Evolutionary conservation across 352 stramenopile genomes (phyloP), one percentile per base, ranked within the genome.

Genomic region (Globisporangium spiculum): DNA sequence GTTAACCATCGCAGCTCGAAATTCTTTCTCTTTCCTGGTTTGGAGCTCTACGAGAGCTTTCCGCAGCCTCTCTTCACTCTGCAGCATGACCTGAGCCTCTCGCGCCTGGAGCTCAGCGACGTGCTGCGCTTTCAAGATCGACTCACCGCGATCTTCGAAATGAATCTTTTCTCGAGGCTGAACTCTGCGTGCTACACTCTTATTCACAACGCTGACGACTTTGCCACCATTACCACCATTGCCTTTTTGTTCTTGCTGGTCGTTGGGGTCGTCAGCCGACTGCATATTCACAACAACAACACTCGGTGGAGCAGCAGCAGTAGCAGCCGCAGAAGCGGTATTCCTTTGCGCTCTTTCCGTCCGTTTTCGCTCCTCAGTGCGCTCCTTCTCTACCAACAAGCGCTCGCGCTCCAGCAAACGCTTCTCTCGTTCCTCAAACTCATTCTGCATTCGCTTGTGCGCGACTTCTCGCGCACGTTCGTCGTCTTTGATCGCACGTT

Each of bases 1-100:
- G 50, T 88, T 93, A 3, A 88, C 81, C 83, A 93, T 91, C 1
- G 81, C 85, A 27, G 79, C 76, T 1, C 81, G 78, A 46, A 91
- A 81, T 60, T 93, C 85, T 30, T 70, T 72, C 50, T 91, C 83
- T 60, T 93, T 93, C 14, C 75, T 72, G 22, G 82, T 73, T 67
- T 91, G 76, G 14, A 88, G 89, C n/a, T 93, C 79, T 8, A 76
- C 68, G 36, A 90, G 77, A 2, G 82, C 66, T 26, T 79, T 81
- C 56, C 91, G 80, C 9, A 89, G 44, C 5, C 73, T 65, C 56
- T 90, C 77, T 59, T 93, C 83, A 1, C 72, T 71, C 44, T 77
- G 73, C 12, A 93, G 73, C 3, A 78, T 68, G 41, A 79, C 68
- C 60, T 89, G 74, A 24, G 81, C 80, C 69, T 90, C 83, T 41